phyloP scores from a whole-genome alignment of 768 basidiomycete genomes.

The Punctularia strigosozonata region DNA sequence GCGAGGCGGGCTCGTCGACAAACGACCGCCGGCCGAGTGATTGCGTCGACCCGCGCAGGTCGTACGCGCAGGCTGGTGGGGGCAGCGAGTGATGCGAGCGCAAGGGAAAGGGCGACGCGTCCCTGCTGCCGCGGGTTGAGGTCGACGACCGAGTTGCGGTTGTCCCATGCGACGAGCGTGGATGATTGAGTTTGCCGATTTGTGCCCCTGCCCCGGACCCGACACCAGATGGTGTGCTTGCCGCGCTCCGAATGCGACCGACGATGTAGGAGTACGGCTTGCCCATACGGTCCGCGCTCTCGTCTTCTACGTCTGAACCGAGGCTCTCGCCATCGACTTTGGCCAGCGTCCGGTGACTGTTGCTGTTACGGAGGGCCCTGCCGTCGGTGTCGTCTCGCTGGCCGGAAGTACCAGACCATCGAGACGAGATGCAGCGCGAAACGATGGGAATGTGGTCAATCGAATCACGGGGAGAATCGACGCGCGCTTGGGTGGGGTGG shows the following conservation, averaged over 20 bases:
- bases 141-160: slow-evolving; percentile 31
- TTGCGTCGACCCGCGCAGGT: slow-evolving; percentile 50
- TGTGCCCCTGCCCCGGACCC: slow-evolving; percentile 20
- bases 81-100: slow-evolving; percentile 73
- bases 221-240: slow-evolving; percentile 12
- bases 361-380: slow-evolving; percentile 18
- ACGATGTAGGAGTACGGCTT: slow-evolving; percentile 25
- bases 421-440: slow-evolving; percentile 84
- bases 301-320: slow-evolving; percentile 62
- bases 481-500: slow-evolving; percentile 42
- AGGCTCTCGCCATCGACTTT: slow-evolving; percentile 67
- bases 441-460: slow-evolving; percentile 77
- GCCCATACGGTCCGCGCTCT: slow-evolving; percentile 38
- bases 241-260: too few species aligned
- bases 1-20: slow-evolving; percentile 33
- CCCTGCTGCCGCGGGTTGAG: slow-evolving; percentile 27
- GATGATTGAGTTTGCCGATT: slow-evolving; percentile 63
- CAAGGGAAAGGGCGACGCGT: slow-evolving; percentile 58
- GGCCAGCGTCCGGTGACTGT: slow-evolving; percentile 36
- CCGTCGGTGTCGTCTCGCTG: slow-evolving; percentile 30
- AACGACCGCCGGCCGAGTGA: slow-evolving; percentile 65
- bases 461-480: slow-evolving; percentile 59
- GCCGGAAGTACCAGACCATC: slow-evolving; percentile 28
- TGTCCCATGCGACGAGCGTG: slow-evolving; percentile 65
- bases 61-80: slow-evolving; percentile 44